Base-by-base conservation (phyloP, 495 filamentous ascomycete genomes). In the Tetracladium marchalianum region DNA sequence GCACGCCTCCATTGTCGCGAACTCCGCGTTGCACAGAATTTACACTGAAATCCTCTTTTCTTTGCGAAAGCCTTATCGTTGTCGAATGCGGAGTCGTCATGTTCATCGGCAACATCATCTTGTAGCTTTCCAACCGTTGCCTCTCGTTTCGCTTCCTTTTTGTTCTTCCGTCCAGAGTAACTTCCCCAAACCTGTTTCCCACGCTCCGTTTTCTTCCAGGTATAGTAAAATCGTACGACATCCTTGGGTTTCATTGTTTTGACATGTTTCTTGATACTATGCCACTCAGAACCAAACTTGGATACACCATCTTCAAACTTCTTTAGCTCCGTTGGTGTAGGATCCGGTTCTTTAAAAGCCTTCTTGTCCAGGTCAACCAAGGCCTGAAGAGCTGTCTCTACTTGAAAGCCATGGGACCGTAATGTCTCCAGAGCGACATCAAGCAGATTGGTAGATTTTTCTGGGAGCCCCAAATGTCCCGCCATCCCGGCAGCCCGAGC, bases 71-170 rank as follows among this genome's bases (percentile, higher is more conserved):
- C 90, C 68, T 97, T 99, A 10, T 82, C 82, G 39, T 80, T 82
- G 58, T 97, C 93, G 52, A 96, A 99, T 7, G 93, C 90, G 5
- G 92, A 99, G 62, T 99, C 92, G 51, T 99, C 92, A 17, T 83
- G 73, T 44, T 90, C 86, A 60, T 97, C 84, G 16, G 93, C 90
- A 47, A 97, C 82, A 57, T 97, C 90, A 49, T 96, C 89, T 43
- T 89, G 76, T 16, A 96, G 66, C 38, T 59, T 56, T 7, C 80
- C 75, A 37, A 81, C 72, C 27, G 74, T 76, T 5, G 72, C 71
- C 49, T 78, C 76, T 15, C 76, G 72, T 50, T 74, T 78, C 13
- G 78, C 82, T 56, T 92, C 84, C 60, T 93, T 95, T 62, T 90
- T 92, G 22, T 84, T 84, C 54, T 88, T 90, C 18, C 92, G 72